Evolutionary conservation across 2,329 filamentous ascomycete species (phyloP).

Genomic region (Sclerotinia minor): DNA sequence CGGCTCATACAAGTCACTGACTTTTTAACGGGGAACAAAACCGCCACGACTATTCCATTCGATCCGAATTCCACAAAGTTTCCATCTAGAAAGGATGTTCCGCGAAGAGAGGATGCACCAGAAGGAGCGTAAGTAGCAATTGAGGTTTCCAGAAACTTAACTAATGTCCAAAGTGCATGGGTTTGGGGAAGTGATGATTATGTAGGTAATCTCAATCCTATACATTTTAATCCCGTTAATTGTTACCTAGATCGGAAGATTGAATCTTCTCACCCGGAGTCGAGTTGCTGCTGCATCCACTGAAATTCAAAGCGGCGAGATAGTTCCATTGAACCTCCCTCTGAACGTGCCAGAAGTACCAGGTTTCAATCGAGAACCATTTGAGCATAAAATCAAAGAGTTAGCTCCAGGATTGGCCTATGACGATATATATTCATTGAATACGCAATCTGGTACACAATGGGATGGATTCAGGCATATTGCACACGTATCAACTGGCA

Average conservation of each 20-base stretch:
- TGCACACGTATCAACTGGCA: slow-evolving; percentile 32
- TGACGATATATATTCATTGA: slow-evolving; percentile 60
- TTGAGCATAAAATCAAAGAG: slow-evolving; percentile 42
- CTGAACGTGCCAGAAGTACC: slow-evolving; percentile 41
- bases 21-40: slow-evolving; percentile 35
- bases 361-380: slow-evolving; percentile 41
- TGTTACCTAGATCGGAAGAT: slow-evolving; percentile 44
- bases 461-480: slow-evolving; percentile 57
- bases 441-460: slow-evolving; percentile 58
- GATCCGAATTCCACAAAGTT: slow-evolving; percentile 40
- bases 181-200: slow-evolving; percentile 41
- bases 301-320: slow-evolving; percentile 25
- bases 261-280: slow-evolving; percentile 50
- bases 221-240: neutral
- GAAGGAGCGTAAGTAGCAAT: slow-evolving; percentile 35
- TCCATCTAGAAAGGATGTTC: slow-evolving; percentile 37
- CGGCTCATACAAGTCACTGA: slow-evolving; percentile 37
- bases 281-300: slow-evolving; percentile 45
- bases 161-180: slow-evolving; percentile 34
- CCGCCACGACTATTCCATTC: slow-evolving; percentile 37
- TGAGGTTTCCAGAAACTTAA: neutral
- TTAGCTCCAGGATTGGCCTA: slow-evolving; percentile 46
- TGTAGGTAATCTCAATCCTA: slow-evolving; percentile 26
- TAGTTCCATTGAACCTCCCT: slow-evolving; percentile 15
- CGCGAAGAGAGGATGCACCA: slow-evolving; percentile 37